phyloP scores from a whole-genome alignment of 2,329 filamentous ascomycete genomes.

The Chlorencoelia australis region DNA sequence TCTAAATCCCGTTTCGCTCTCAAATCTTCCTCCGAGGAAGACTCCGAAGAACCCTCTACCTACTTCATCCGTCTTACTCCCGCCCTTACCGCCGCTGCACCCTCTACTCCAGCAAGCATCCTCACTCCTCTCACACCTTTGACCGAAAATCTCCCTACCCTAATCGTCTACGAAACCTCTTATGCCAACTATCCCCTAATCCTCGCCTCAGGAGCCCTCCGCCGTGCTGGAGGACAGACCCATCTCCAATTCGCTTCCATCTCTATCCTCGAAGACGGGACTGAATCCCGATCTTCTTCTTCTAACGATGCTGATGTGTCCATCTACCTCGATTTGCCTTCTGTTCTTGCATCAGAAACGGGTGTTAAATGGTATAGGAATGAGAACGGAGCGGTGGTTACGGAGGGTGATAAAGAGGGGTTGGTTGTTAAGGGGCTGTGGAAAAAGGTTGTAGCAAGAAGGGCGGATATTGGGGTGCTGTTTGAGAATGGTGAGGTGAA shows the following conservation, averaged over 20 bases:
- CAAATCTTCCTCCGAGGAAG: constrained; percentile 24
- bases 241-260: constrained; percentile 26
- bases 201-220: constrained; percentile 31
- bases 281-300: constrained; percentile 18
- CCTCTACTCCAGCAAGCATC: constrained; percentile 10
- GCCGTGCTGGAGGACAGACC: constrained; percentile 31
- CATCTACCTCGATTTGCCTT: constrained; percentile 33
- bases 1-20: constrained; percentile 32
- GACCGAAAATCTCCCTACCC: constrained; percentile 31
- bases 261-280: constrained; percentile 23
- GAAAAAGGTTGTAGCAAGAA: constrained; percentile 33
- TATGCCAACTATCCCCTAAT: constrained; percentile 36
- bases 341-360: constrained; percentile 27
- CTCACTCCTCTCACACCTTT: constrained; percentile 27
- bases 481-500: constrained; percentile 34
- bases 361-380: constrained; percentile 31
- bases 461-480: constrained; percentile 33
- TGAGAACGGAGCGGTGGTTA: constrained; percentile 30
- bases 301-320: constrained; percentile 31
- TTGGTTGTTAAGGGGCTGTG: constrained; percentile 29
- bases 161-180: constrained; percentile 36
- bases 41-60: constrained; percentile 1
- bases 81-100: constrained; percentile 7
- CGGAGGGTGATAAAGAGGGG: constrained; percentile 21
- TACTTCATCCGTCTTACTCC: background rate